Base-by-base conservation (phyloP, 1,284 basidiomycete species). In the Tilletia indica region DNA sequence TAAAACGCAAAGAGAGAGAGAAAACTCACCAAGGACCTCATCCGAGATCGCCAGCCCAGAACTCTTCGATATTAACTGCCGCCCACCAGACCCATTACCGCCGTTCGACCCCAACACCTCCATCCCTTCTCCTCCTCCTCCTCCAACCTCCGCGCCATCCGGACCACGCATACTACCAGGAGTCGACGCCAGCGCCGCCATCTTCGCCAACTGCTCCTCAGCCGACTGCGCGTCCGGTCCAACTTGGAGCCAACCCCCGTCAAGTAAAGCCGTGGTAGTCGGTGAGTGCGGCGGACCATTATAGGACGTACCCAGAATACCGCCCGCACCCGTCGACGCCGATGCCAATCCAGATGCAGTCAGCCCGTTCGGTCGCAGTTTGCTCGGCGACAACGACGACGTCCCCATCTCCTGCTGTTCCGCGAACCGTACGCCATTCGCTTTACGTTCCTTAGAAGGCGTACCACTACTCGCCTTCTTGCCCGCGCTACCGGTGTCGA, bases 21-120 rank as follows among this genome's bases (percentile, higher is more conserved):
- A 31, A 8, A 8, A 66, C 70, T 25, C 36, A 68, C 72, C 81
- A 6, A 83, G 78, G 34, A 83, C 79, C 48, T 83, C 82, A 48
- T 82, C 79, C 36, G 80, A 82, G 34, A 83, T 76, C 45, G 68
- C 71, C 39, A 81, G 72, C 42, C 79, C 78, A 16, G 74, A 75
- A 31, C 21, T 39, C 36, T 69, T 66, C 21, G 31, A 39, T 6
- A 63, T 11, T 8, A 63, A 5, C 38, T 63, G 61, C 31, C 61
- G 14, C 61, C 61, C 31, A 36, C 19, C 31, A 63, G 61, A 16
- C 11, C 25, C 25, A 31, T 31, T 31, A 0, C 25, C 25, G 25
- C 25, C 2, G 25, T 31, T 31, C 25, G 25, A 19, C 9, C 31
- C 16, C 31, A 63, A 34, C 6, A 6, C 11, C 34, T 19, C 6